Base-by-base conservation (phyloP, 257 asterid species). In the Nicotiana tabacum region DNA sequence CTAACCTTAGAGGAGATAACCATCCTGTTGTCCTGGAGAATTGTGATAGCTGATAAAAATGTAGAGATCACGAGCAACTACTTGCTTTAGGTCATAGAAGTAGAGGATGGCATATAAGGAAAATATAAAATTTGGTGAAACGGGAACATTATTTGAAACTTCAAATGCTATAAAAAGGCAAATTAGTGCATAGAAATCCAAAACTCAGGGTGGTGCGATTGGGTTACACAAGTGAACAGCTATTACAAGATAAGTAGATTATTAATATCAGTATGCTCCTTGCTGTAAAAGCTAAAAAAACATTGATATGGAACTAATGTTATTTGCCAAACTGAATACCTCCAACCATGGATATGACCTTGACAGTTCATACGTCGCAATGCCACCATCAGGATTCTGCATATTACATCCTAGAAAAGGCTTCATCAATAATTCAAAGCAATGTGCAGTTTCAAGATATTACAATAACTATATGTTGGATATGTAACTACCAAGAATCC, bases 261-360 rank as follows among this genome's bases (percentile, higher is more conserved):
- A 68, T 68, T 33, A 1, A 4, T 68, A 68, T 17, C 55, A 13
- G 9, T 2, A 18, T 9, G 72, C 11, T 65, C 43, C 72, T 65
- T 17, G 51, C 33, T 35, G 77, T 35, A 67, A 67, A 65, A 29
- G 8, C 70, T 32, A 33, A 35, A 35, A 16, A 35, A 8, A 16
- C 77, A 4, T 67, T 67, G 68, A 62, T 74, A 60, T 78, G 72
- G 82, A 60, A 61, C 53, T 67, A 67, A 60, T 13, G 39, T 61
- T 61, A 51, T 35, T 56, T 62, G 62, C 57, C 60, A 62, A 61
- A 39, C 29, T 60, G 69, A 68, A 18, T 89, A 96, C 99, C 98
- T 94, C 98, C 89, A 96, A 87, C 98, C 98, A 96, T 80, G 97
- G 88, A 90, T 96, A 96, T 79, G 99, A 96, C 88, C 99, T 90